A percentile compares a stretch with the other conserved stretches of the same genome.
phyloP scores from a whole-genome alignment of 495 filamentous ascomycete species.

The Echria macrotheca region DNA sequence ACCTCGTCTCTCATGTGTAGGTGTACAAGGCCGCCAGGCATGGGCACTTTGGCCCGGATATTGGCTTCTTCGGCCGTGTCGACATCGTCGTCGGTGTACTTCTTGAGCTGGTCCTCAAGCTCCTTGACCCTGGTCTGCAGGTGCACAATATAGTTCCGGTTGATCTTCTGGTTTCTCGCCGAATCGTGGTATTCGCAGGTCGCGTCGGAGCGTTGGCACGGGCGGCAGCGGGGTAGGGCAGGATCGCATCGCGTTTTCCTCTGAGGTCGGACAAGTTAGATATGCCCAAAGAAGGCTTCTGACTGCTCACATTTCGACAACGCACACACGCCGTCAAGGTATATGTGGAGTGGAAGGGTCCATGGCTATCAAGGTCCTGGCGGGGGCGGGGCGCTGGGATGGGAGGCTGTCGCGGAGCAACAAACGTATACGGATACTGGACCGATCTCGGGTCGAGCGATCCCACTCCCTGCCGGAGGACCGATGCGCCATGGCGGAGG shows the following conservation, averaged over 20 bases:
- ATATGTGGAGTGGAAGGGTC: conserved; percentile 62
- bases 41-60: too few species aligned
- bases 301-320: conserved; percentile 76
- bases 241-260: conserved; percentile 93
- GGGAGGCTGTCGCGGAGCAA: conserved; percentile 24
- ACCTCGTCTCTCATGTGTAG: conserved; percentile 75
- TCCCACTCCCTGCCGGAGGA: conserved; percentile 47
- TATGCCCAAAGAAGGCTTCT: too few species aligned
- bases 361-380: conserved; percentile 25
- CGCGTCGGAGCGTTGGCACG: conserved; percentile 84
- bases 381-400: conserved; percentile 23
- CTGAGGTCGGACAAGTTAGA: conserved; percentile 38
- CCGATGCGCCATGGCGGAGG: conserved; percentile 44
- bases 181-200: conserved; percentile 92
- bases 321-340: conserved; percentile 83
- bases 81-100: conserved; percentile 55
- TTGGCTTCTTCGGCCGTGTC: conserved; percentile 71
- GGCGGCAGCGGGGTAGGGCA: conserved; percentile 80
- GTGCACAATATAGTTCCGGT: conserved; percentile 79
- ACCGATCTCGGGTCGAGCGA: conserved; percentile 33
- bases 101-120: conserved; percentile 67
- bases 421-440: conserved; percentile 17
- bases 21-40: conserved; percentile 74
- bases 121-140: conserved; percentile 75
- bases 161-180: conserved; percentile 67